phyloP scores from a whole-genome alignment of 2,329 filamentous ascomycete genomes.

The Bretziella fagacearum region DNA sequence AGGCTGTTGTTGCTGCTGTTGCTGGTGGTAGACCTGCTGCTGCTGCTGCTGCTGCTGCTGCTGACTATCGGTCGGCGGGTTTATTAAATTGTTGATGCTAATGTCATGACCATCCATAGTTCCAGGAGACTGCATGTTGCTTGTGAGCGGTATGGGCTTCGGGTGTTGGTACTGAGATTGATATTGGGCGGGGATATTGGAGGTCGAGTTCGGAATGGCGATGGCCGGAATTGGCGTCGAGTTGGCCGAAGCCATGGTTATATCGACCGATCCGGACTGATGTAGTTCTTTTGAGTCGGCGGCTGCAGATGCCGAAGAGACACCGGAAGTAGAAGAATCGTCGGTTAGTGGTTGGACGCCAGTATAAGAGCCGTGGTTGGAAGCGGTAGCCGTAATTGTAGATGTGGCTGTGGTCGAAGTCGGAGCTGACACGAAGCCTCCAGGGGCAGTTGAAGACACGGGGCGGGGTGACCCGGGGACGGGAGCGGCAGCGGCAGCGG shows the following conservation, averaged over 20 bases:
- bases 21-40: conserved; percentile 21
- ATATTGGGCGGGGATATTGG: conserved; percentile 2
- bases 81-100: conserved; percentile 20
- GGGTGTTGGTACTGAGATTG: neutral
- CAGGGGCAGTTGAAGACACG: neutral
- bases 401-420: conserved; percentile 10
- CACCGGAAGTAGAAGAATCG: neutral
- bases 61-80: conserved; percentile 11
- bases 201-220: conserved; percentile 3
- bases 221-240: conserved; percentile 5
- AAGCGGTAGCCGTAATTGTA: conserved; percentile 8
- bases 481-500: neutral
- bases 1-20: conserved; percentile 32
- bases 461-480: neutral
- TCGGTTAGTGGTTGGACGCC: neutral
- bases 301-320: neutral
- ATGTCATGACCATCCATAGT: conserved; percentile 17
- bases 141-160: neutral
- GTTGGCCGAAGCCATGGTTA: conserved; percentile 4
- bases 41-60: conserved; percentile 17
- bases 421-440: conserved; percentile 8
- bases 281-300: neutral
- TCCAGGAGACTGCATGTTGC: neutral
- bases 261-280: neutral
- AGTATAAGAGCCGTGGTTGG: neutral